Evolutionary conservation across 495 filamentous ascomycete genomes (phyloP).

Genomic region (Acidiella bohemica): DNA sequence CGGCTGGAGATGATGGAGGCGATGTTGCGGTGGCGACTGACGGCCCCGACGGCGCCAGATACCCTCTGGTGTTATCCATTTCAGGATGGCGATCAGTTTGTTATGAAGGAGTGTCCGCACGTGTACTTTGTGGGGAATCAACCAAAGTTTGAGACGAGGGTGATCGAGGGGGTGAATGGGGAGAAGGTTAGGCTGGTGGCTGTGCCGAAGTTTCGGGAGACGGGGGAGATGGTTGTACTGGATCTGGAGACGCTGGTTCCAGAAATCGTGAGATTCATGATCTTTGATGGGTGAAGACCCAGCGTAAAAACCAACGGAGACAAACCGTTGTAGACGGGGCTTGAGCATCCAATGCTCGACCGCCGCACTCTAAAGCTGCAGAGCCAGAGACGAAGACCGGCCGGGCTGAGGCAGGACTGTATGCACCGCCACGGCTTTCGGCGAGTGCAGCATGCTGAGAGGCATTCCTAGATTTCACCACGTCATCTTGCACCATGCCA

Average conservation of each 20-base stretch:
- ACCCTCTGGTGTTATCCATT: slow-evolving; percentile 96
- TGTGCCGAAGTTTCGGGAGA: slow-evolving; percentile 69
- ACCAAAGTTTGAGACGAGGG: slow-evolving; percentile 60
- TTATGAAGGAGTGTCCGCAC: slow-evolving; percentile 71
- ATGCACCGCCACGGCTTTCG: too few species aligned
- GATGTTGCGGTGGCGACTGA: slow-evolving; percentile 78
- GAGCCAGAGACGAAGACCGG: too few species aligned
- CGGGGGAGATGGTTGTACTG: slow-evolving; percentile 68
- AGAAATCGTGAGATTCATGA: slow-evolving; percentile 52
- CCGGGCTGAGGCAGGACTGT: too few species aligned
- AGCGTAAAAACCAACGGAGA: too few species aligned
- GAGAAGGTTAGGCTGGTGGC: slow-evolving; percentile 62
- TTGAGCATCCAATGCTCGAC: too few species aligned
- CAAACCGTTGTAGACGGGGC: too few species aligned
- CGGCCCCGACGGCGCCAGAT: slow-evolving; percentile 91
- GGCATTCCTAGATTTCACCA: too few species aligned
- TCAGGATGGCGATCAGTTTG: slow-evolving; percentile 78
- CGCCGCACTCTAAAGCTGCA: too few species aligned
- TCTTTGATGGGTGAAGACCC: slow-evolving; percentile 32
- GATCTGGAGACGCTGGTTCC: slow-evolving; percentile 74
- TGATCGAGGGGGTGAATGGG: slow-evolving; percentile 50
- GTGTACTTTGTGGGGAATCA: slow-evolving; percentile 86
- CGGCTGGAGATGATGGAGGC: slow-evolving; percentile 78
- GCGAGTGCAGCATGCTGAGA: too few species aligned
- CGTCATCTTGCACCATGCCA: too few species aligned